phyloP scores from a whole-genome alignment of 352 stramenopile genomes.

The Globisporangium spinosum region DNA sequence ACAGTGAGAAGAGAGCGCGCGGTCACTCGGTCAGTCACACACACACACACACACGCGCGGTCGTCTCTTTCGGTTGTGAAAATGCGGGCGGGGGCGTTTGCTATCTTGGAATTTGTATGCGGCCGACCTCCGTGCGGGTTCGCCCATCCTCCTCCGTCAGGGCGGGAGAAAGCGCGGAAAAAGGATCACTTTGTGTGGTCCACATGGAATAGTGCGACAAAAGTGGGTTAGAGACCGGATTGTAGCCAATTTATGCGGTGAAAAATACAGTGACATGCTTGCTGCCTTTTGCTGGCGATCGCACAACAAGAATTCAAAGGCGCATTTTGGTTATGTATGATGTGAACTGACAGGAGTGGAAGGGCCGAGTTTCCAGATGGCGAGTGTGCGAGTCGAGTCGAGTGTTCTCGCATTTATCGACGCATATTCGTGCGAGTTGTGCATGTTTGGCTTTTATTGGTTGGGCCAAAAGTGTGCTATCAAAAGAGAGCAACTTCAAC shows the following conservation, averaged over 20 bases:
- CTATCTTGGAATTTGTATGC: neutral
- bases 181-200: constrained; percentile 7
- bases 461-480: neutral
- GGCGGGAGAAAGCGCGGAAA: constrained; percentile 2
- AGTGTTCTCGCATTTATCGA: neutral
- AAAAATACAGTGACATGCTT: neutral
- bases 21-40: neutral
- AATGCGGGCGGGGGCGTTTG: neutral
- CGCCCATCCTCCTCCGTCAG: neutral
- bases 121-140: neutral
- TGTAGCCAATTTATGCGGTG: constrained; percentile 1
- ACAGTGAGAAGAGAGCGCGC: neutral
- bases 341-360: neutral
- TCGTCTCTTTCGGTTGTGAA: neutral
- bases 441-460: neutral
- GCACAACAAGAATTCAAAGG: neutral
- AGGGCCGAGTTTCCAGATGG: neutral
- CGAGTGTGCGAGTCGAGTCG: neutral
- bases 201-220: neutral
- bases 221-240: neutral
- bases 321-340: neutral
- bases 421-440: neutral
- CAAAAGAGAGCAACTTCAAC: neutral
- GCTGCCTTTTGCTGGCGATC: neutral
- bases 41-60: no score